phyloP scores from a whole-genome alignment of 108 stramenopile genomes.

The Licmophora abbreviata region DNA sequence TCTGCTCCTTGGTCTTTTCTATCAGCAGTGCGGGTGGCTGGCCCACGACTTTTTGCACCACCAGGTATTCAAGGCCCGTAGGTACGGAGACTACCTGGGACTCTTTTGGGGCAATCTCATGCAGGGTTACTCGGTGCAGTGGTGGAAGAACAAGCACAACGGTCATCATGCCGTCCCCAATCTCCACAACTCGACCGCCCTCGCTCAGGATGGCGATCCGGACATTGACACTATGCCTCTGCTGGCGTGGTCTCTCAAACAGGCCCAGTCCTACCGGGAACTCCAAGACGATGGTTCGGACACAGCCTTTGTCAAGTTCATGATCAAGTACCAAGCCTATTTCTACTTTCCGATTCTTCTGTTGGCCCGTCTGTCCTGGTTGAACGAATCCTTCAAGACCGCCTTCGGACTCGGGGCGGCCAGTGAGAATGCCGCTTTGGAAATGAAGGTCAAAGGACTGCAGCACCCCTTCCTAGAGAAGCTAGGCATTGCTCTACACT shows the following conservation, averaged over 20 bases:
- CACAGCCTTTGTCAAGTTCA: conserved; percentile 64
- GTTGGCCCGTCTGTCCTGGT: conserved; percentile 92
- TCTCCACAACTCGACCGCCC: conserved; percentile 78
- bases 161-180: conserved; percentile 99
- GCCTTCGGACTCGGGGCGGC: conserved; percentile 84
- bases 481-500: conserved; percentile 72
- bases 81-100: conserved; percentile 87
- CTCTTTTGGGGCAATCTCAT: conserved; percentile 93
- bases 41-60: conserved; percentile 98
- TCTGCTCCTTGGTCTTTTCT: conserved; percentile 88
- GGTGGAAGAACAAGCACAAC: conserved; percentile 99
- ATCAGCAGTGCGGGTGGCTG: conserved; percentile 99
- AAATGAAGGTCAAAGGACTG: conserved; percentile 65
- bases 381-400: conserved; percentile 90
- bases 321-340: conserved; percentile 83
- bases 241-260: conserved; percentile 93
- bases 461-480: conserved; percentile 77
- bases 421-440: conserved; percentile 74
- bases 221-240: conserved; percentile 99
- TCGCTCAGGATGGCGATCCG: conserved; percentile 85
- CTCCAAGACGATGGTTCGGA: conserved; percentile 62
- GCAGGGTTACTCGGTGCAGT: conserved; percentile 90
- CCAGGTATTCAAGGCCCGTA: conserved; percentile 92
- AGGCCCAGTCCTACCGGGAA: conserved; percentile 86
- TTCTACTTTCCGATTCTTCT: conserved; percentile 96